Percentiles rank a stretch among this genome's conserved stretches.
Evolutionary conservation across 768 basidiomycete species (phyloP).

Genomic region (Auricularia sp.): DNA sequence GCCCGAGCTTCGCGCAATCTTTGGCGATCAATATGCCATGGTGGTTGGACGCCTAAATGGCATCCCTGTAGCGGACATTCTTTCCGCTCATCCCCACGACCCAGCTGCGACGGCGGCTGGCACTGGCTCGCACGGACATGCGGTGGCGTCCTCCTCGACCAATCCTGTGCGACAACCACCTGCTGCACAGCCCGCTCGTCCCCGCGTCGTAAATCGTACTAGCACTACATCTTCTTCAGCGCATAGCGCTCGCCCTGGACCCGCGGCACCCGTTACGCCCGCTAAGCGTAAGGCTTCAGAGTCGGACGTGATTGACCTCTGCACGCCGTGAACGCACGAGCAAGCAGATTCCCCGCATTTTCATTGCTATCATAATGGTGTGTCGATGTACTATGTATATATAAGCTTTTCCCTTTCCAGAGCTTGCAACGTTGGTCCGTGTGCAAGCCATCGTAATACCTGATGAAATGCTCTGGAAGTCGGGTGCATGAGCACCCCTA

Average conservation of each 20-base stretch:
- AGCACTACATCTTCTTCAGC: neutral
- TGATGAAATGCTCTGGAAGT: no score
- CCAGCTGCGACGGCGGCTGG: no score
- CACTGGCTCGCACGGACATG: no score
- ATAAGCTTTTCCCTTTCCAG: no score
- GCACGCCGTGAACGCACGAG: neutral
- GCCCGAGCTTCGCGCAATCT: neutral
- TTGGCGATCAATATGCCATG: neutral
- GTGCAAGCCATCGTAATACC: no score
- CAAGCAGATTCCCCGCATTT: neutral
- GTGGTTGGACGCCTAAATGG: neutral
- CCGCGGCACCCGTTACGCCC: neutral
- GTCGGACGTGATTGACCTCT: neutral
- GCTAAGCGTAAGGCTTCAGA: neutral
- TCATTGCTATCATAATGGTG: neutral
- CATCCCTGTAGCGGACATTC: neutral
- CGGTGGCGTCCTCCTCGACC: no score
- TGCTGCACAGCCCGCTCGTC: neutral
- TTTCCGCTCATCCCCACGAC: neutral
- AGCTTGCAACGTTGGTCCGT: no score
- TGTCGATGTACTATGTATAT: no score
- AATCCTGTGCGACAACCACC: neutral
- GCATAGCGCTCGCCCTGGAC: neutral
- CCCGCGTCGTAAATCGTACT: neutral
- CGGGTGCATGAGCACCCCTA: no score